Conservation (phyloP, 78 protist species). For the Abeoforma whisleri region DNA sequence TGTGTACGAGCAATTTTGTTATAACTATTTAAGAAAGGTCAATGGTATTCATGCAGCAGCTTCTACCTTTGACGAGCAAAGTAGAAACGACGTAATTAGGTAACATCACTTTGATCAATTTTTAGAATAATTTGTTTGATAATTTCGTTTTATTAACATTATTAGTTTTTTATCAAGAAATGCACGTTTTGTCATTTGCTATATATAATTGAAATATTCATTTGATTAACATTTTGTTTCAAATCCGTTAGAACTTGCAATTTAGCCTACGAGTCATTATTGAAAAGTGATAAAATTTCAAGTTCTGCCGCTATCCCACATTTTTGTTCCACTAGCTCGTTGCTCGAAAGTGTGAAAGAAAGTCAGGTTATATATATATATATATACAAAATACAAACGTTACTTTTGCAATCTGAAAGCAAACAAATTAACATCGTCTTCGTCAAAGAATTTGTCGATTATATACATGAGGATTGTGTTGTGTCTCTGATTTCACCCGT, state of each 20-base stretch:
- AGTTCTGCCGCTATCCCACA: too few relatives aligned
- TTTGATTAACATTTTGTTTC: too few relatives aligned
- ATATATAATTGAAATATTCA: too few relatives aligned
- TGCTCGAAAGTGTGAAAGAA: too few relatives aligned
- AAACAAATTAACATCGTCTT: too few relatives aligned
- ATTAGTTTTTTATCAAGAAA: neutral
- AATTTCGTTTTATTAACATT: neutral
- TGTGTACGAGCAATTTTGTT: slow-evolving; percentile 29
- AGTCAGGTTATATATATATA: too few relatives aligned
- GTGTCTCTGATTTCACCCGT: neutral
- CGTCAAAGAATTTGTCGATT: too few relatives aligned
- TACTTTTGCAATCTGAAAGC: too few relatives aligned
- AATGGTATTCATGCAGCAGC: slow-evolving; percentile 11
- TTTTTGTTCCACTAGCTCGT: too few relatives aligned
- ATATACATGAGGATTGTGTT: neutral
- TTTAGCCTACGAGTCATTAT: neutral
- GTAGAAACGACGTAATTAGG: slow-evolving; percentile 16
- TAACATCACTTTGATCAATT: neutral
- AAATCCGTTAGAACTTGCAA: slow-evolving; percentile 10
- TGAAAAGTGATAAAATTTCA: too few relatives aligned
- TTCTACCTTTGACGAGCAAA: slow-evolving; percentile 13
- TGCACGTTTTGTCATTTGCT: neutral
- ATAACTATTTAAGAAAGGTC: neutral
- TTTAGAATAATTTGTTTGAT: neutral
- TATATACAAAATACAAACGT: too few relatives aligned